These are phyloP conservation scores for Castanea sativa DNA, from an alignment of 306 rosid species.

Conservation along the genomic window DNA sequence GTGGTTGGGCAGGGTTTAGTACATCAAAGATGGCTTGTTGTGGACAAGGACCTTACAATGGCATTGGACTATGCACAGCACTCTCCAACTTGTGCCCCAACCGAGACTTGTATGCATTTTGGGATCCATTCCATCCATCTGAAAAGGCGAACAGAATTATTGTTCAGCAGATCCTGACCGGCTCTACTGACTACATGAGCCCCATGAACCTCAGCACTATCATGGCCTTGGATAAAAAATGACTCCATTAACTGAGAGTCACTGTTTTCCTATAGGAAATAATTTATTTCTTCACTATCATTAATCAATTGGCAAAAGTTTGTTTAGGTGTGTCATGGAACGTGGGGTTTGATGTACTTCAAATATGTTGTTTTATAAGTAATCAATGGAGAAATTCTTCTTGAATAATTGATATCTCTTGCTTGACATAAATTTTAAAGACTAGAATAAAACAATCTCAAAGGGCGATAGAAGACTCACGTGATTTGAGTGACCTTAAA, in stretches of 20 bases:
- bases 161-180: constrained; percentile 50
- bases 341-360: neutral
- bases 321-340: neutral
- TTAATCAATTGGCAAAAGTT: neutral
- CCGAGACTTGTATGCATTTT: constrained; percentile 53
- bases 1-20: constrained; percentile 47
- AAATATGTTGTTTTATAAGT: neutral
- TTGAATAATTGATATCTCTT: neutral
- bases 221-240: constrained; percentile 45
- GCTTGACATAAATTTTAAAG: neutral
- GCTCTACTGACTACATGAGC: constrained; percentile 48
- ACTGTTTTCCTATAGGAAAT: neutral
- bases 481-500: no score
- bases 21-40: constrained; percentile 68
- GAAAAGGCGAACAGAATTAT: constrained; percentile 61
- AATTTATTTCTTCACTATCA: neutral
- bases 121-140: constrained; percentile 81
- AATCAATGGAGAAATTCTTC: neutral
- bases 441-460: neutral
- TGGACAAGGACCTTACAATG: constrained; percentile 86
- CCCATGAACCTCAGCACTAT: constrained; percentile 76
- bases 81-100: constrained; percentile 63
- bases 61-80: constrained; percentile 63
- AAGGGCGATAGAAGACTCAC: no score
- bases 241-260: neutral